Percentiles rank a stretch among this genome's conserved stretches.
phyloP scores from a whole-genome alignment of 2,329 filamentous ascomycete species.

The Endoconidiophora polonica region DNA sequence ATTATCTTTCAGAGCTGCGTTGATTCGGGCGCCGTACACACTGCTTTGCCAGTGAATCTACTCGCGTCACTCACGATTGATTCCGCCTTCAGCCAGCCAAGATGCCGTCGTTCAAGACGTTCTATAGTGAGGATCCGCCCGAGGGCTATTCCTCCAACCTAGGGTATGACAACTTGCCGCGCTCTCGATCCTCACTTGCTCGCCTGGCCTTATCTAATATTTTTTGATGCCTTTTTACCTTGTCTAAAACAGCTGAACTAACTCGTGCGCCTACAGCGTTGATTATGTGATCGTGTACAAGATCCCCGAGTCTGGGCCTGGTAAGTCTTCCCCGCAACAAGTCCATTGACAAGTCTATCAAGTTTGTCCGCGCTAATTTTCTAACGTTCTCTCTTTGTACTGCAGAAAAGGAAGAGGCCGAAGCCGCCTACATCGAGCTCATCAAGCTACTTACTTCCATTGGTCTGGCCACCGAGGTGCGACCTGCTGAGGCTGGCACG shows the following conservation, averaged over 20 bases:
- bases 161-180: slow-evolving; percentile 1
- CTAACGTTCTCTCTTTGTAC: background rate
- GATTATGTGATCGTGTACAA: slow-evolving; percentile 80
- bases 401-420: slow-evolving; percentile 38
- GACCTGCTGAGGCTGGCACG: slow-evolving; percentile 57
- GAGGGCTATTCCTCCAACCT: slow-evolving; percentile 12
- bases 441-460: slow-evolving; percentile 58
- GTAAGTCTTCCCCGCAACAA: slow-evolving; percentile 26
- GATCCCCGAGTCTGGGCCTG: slow-evolving; percentile 39
- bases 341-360: background rate
- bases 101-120: slow-evolving; percentile 12
- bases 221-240: background rate
- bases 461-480: slow-evolving; percentile 77
- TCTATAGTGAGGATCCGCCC: slow-evolving; percentile 11
- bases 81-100: background rate
- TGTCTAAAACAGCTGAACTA: background rate
- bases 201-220: background rate
- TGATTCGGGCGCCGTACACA: background rate
- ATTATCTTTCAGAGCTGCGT: background rate
- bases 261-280: slow-evolving; percentile 33
- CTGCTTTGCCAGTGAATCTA: background rate
- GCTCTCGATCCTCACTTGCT: background rate
- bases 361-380: background rate
- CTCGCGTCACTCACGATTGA: background rate
- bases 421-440: slow-evolving; percentile 61